Conservation (phyloP, 2,329 filamentous ascomycete species). For the Botrytis paeoniae region DNA sequence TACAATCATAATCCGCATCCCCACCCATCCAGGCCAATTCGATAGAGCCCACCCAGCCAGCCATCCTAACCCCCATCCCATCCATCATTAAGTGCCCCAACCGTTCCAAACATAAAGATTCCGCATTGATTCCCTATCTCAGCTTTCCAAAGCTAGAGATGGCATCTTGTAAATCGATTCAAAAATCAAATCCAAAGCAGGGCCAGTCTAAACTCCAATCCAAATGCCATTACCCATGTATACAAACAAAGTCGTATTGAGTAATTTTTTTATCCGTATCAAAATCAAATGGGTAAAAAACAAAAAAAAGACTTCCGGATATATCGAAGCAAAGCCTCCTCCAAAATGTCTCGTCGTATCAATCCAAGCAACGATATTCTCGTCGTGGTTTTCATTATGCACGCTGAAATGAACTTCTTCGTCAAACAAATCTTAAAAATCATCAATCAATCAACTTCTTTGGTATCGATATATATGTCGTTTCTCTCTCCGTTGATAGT, state of each 20-base stretch:
- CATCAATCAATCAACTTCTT: constrained; percentile 9
- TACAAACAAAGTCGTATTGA: constrained; percentile 15
- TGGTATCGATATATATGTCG: constrained; percentile 9
- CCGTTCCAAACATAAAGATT: constrained; percentile 9
- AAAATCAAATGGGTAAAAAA: neutral
- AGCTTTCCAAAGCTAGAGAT: neutral
- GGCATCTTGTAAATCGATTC: neutral
- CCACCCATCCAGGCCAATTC: neutral
- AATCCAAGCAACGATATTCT: constrained; percentile 17
- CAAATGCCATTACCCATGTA: constrained; percentile 16
- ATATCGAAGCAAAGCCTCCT: neutral
- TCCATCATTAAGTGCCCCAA: constrained; percentile 9
- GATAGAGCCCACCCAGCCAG: constrained; percentile 4
- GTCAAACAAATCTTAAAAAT: constrained; percentile 17
- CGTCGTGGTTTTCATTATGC: constrained; percentile 12
- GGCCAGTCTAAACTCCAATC: constrained; percentile 7
- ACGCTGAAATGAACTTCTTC: constrained; percentile 17
- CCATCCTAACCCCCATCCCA: neutral
- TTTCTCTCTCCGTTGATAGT: neutral
- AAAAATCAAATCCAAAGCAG: constrained; percentile 7
- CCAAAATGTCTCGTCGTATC: constrained; percentile 6
- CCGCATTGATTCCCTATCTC: neutral
- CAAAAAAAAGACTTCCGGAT: constrained; percentile 1
- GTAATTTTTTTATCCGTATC: constrained; percentile 15
- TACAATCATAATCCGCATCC: neutral